Evolutionary conservation across 129 eudicot genomes (phyloP).

Genomic region (Daucus carota): DNA sequence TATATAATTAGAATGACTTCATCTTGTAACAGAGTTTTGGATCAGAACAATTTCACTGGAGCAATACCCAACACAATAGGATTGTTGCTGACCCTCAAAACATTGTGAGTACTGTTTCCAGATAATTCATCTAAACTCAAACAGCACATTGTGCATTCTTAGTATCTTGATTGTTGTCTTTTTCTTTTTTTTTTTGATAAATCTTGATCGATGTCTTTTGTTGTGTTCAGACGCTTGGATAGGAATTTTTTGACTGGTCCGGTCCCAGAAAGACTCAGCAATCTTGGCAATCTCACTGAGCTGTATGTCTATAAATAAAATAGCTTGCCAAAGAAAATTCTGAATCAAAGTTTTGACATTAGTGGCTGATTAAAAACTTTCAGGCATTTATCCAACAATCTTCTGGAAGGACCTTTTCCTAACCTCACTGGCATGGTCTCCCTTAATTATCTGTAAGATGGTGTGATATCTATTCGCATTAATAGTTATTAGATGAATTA

Average conservation of each 20-base stretch:
- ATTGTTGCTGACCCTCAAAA: constrained; percentile 41
- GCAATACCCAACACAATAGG: constrained; percentile 53
- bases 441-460: constrained; percentile 71
- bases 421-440: constrained; percentile 54
- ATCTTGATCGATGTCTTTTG: background rate
- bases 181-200: too few relatives aligned
- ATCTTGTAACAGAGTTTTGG: constrained; percentile 47
- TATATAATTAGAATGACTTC: background rate
- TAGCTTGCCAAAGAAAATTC: background rate
- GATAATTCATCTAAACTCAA: background rate
- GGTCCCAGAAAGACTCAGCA: constrained; percentile 50
- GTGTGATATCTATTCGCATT: background rate
- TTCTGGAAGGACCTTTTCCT: constrained; percentile 62
- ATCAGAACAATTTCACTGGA: constrained; percentile 60
- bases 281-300: constrained; percentile 42
- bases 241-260: constrained; percentile 50
- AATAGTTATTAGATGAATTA: background rate
- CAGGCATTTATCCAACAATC: constrained; percentile 75
- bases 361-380: constrained; percentile 14
- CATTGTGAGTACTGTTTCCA: constrained; percentile 53
- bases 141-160: background rate
- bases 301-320: constrained; percentile 43
- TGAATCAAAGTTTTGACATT: constrained; percentile 8
- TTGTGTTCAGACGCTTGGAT: constrained; percentile 61
- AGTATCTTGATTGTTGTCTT: background rate